Evolutionary conservation across 129 eudicot genomes (phyloP).

Genomic region (Helichrysum umbraculigerum): DNA sequence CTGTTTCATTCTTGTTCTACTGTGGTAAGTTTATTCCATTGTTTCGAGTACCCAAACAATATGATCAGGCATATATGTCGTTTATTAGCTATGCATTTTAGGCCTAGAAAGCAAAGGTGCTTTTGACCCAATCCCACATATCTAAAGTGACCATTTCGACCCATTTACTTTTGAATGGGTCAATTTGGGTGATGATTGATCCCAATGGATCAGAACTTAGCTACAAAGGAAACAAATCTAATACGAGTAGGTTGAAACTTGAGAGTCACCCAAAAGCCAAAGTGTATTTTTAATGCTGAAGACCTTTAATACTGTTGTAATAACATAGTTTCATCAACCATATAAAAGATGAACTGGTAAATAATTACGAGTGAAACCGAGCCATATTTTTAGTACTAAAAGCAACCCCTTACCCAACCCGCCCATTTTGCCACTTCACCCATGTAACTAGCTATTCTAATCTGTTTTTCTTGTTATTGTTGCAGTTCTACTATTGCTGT

Average conservation of each 20-base stretch:
- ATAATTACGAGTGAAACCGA: background rate
- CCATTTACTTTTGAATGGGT: background rate
- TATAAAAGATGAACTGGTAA: background rate
- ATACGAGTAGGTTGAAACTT: background rate
- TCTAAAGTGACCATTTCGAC: background rate
- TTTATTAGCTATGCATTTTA: background rate
- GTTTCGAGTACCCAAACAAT: background rate
- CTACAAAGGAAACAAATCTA: background rate
- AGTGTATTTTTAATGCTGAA: background rate
- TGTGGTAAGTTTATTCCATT: slow-evolving; percentile 40
- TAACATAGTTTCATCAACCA: background rate
- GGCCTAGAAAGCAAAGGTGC: background rate
- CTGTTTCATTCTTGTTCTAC: slow-evolving; percentile 46
- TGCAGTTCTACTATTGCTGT: slow-evolving; percentile 56
- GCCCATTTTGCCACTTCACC: background rate
- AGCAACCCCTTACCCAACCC: background rate
- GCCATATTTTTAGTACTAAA: background rate
- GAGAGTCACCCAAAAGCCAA: background rate
- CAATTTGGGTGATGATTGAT: background rate
- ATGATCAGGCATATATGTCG: background rate
- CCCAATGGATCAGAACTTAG: background rate
- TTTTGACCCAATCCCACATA: background rate
- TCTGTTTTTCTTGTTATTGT: background rate
- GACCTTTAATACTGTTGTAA: background rate
- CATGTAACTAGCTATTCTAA: background rate